Percentiles rank a stretch among this genome's conserved stretches.
phyloP scores from a whole-genome alignment of 2,329 filamentous ascomycete genomes.

The Fusarium sulawesiense region DNA sequence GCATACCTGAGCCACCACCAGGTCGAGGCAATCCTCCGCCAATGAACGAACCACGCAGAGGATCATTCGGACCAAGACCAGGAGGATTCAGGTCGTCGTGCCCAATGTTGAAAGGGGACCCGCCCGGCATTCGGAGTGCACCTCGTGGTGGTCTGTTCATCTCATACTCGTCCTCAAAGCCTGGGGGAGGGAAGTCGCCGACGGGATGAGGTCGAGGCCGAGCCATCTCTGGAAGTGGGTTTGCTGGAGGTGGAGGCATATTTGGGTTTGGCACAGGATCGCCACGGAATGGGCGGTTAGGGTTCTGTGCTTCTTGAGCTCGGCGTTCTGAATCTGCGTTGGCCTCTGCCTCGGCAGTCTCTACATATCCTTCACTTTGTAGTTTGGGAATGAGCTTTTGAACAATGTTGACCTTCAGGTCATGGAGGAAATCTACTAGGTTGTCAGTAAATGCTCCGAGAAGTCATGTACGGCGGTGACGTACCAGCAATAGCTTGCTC shows the following conservation, averaged over 20 bases:
- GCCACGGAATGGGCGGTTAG: conserved; percentile 50
- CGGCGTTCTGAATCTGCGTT: conserved; percentile 56
- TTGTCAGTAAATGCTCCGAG: background rate
- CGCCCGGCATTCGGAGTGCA: conserved; percentile 53
- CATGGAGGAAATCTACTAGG: conserved; percentile 68
- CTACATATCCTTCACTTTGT: conserved; percentile 82
- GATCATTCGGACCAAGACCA: conserved; percentile 86
- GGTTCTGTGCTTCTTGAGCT: conserved; percentile 54
- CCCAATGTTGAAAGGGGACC: conserved; percentile 77
- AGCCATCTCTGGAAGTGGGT: conserved; percentile 71
- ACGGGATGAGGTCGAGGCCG: conserved; percentile 70
- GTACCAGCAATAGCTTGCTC: conserved; percentile 68
- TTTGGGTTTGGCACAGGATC: conserved; percentile 65
- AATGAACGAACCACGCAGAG: conserved; percentile 75
- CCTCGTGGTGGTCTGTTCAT: conserved; percentile 70
- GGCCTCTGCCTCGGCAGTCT: conserved; percentile 60
- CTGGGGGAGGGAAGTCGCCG: conserved; percentile 84
- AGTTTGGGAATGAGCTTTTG: conserved; percentile 84
- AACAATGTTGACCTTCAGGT: conserved; percentile 83
- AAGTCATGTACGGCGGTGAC: too few species aligned
- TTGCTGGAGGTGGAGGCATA: conserved; percentile 73
- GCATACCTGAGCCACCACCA: conserved; percentile 83
- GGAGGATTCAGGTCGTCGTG: conserved; percentile 89
- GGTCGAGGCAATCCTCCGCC: conserved; percentile 69
- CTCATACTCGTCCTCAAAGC: conserved; percentile 93